A percentile compares a stretch with the other conserved stretches of the same genome.
Conservation (phyloP, 2,329 filamentous ascomycete species). For the Conoideocrella luteorostrata region DNA sequence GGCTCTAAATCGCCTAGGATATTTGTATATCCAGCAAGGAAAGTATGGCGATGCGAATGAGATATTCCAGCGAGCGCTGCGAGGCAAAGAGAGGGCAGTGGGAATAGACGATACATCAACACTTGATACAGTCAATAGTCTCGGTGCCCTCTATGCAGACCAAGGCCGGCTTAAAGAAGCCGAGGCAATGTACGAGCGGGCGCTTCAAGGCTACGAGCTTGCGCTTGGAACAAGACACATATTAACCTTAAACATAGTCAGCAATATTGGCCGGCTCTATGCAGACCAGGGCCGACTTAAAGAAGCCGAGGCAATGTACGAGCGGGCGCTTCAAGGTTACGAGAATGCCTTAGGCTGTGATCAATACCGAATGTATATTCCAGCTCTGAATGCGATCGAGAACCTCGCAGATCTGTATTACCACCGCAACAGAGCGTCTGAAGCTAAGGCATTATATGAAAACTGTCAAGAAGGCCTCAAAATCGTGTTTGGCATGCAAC, state of each 20-base stretch:
- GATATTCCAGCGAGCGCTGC: constrained; percentile 15
- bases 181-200: constrained; percentile 9
- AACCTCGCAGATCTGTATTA: too few relatives aligned
- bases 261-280: too few relatives aligned
- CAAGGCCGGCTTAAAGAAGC: constrained; percentile 17
- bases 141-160: constrained; percentile 16
- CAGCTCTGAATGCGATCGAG: too few relatives aligned
- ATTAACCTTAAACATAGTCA: neutral
- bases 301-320: constrained; percentile 9
- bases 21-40: constrained; percentile 16
- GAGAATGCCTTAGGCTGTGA: too few relatives aligned
- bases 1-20: constrained; percentile 13
- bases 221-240: neutral
- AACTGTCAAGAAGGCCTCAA: too few relatives aligned
- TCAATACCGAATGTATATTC: too few relatives aligned
- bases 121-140: constrained; percentile 1
- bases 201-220: constrained; percentile 1
- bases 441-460: too few relatives aligned
- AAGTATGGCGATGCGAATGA: constrained; percentile 19
- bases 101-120: constrained; percentile 7
- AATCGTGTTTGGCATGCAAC: too few relatives aligned
- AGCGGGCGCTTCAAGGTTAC: constrained; percentile 5
- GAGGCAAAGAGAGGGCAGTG: constrained; percentile 14
- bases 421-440: too few relatives aligned
- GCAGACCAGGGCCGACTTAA: too few relatives aligned